These are phyloP conservation scores for Pseudonitzschia pungens DNA, from an alignment of 108 stramenopile species.

Conservation along the genomic window DNA sequence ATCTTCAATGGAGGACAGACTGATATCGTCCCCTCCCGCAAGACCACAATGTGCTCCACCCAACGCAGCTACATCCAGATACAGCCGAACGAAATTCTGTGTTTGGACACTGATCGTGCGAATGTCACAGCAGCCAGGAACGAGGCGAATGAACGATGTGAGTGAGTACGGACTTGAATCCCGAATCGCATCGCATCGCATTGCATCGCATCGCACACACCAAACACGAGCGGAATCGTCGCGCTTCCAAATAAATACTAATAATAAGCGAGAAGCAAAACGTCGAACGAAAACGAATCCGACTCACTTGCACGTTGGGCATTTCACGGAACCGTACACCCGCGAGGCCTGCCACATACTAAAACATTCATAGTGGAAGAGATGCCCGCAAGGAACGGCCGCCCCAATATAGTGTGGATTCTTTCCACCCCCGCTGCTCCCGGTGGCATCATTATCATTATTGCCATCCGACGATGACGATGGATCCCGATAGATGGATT, in stretches of 20 bases:
- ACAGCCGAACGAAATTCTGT: not conserved
- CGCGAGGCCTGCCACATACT: slow-evolving; percentile 17
- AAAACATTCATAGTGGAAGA: slow-evolving; percentile 39
- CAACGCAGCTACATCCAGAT: slow-evolving; percentile 6
- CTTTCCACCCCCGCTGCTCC: not conserved
- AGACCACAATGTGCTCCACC: not conserved
- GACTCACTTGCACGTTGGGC: slow-evolving; percentile 19
- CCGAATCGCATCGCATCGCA: not conserved
- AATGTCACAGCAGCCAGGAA: not conserved
- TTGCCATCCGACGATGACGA: not conserved
- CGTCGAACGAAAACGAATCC: not conserved
- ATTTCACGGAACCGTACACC: not conserved
- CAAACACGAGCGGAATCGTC: too few relatives aligned
- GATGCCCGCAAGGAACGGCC: slow-evolving; percentile 41
- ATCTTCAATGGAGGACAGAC: slow-evolving; percentile 11
- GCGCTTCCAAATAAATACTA: too few relatives aligned
- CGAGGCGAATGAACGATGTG: not conserved
- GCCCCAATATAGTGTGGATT: slow-evolving; percentile 10
- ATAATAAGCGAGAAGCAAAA: not conserved
- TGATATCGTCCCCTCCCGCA: slow-evolving; percentile 7
- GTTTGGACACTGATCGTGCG: not conserved
- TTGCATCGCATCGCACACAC: not conserved
- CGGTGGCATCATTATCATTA: not conserved
- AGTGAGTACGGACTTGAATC: too few relatives aligned
- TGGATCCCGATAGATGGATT: slow-evolving; percentile 17